Percentiles rank a stretch among this genome's conserved stretches.
phyloP scores from a whole-genome alignment of 768 basidiomycete species.

The Leccinum ochraceum region DNA sequence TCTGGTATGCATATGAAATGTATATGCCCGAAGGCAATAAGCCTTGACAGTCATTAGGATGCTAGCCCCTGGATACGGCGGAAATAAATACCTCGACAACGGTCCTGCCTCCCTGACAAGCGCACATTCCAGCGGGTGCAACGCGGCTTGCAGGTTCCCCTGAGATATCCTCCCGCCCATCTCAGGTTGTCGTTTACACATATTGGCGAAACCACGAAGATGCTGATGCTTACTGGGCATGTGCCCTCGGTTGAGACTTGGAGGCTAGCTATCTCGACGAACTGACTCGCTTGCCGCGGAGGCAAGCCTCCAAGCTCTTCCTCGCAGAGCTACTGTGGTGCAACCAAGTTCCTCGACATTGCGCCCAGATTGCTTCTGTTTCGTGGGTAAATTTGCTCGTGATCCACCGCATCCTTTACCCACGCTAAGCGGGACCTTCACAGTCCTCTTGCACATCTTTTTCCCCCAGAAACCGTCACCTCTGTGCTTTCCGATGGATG shows the following conservation, averaged over 20 bases:
- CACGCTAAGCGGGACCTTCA: not conserved
- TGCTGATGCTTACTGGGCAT: not conserved
- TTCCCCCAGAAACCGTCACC: not conserved
- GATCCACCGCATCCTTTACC: not conserved
- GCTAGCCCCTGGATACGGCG: not conserved
- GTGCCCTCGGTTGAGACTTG: not conserved
- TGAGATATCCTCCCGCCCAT: not conserved
- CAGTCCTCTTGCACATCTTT: not conserved
- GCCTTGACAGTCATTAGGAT: not conserved
- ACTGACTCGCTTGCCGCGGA: not conserved
- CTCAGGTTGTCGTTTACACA: not conserved
- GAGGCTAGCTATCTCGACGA: not conserved
- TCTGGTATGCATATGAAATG: not conserved
- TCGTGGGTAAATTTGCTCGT: not conserved
- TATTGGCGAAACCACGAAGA: not conserved
- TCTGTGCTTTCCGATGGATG: not conserved
- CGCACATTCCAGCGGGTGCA: not conserved
- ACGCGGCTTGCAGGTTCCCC: not conserved
- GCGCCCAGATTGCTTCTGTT: not conserved
- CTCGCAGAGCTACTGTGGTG: not conserved
- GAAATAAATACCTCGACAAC: not conserved
- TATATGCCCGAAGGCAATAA: not conserved
- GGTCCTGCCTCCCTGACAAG: not conserved
- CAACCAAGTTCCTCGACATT: not conserved
- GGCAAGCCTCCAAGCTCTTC: not conserved